A percentile compares a stretch with the other conserved stretches of the same genome.
These are phyloP conservation scores for Uronychia setigera DNA, from an alignment of 73 alveolate genomes.

Conservation along the genomic window DNA sequence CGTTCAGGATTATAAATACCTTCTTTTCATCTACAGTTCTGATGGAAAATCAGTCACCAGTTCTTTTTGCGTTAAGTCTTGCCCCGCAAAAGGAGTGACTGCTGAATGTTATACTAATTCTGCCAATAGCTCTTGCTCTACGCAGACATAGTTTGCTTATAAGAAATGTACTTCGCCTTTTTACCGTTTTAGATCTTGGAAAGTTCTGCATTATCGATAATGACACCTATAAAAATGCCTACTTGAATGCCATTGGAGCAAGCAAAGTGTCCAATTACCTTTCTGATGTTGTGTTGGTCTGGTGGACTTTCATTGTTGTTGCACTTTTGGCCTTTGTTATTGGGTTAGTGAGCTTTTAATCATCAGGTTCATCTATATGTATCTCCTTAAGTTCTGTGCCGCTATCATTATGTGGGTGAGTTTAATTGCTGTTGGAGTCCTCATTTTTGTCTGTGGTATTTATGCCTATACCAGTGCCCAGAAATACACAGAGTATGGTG, in stretches of 20 bases:
- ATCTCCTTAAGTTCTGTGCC: slow-evolving; percentile 58
- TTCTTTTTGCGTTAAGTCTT: not conserved
- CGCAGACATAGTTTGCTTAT: not conserved
- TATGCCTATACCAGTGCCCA: slow-evolving; percentile 14
- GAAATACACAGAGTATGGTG: not conserved
- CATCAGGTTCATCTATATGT: slow-evolving; percentile 48
- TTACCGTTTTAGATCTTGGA: slow-evolving; percentile 18
- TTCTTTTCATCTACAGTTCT: not conserved
- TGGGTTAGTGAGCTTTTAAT: slow-evolving; percentile 13
- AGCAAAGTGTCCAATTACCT: slow-evolving; percentile 48
- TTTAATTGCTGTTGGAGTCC: slow-evolving; percentile 23
- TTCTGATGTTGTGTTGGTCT: slow-evolving; percentile 61
- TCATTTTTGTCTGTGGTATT: slow-evolving; percentile 52
- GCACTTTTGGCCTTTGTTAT: slow-evolving; percentile 37
- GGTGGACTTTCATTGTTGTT: slow-evolving; percentile 57
- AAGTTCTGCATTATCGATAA: slow-evolving; percentile 23
- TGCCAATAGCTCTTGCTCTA: slow-evolving; percentile 34
- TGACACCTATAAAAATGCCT: slow-evolving; percentile 8
- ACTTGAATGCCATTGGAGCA: not conserved
- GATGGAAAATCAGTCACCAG: too few species aligned
- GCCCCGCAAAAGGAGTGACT: not conserved
- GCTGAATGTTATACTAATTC: slow-evolving; percentile 24
- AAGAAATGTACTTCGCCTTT: slow-evolving; percentile 25
- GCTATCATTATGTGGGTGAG: slow-evolving; percentile 63
- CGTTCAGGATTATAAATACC: not conserved